Evolutionary conservation across 2,329 filamentous ascomycete species (phyloP), one percentile per base, ranked within the genome.

Genomic region (Talaromyces sp.): DNA sequence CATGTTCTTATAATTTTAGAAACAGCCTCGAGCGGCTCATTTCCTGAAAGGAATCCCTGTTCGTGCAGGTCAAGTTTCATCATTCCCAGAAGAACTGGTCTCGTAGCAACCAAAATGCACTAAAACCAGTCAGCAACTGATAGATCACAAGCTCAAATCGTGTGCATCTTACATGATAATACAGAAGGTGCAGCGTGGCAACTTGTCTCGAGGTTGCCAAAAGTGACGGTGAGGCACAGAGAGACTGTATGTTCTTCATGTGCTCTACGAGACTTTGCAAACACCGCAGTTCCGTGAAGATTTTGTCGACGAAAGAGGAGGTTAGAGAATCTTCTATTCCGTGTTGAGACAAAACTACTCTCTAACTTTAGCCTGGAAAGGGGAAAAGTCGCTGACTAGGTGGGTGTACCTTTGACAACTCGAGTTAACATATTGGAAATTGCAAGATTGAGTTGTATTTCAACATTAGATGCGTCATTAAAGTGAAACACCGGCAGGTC

Each of bases 161-260:
- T 31, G n/a, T 10, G 29, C 35, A 43, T 11, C 59, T 29, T 52
- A 61, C 56, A 24, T 58, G 59, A 52, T 46, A 61, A 41, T 46
- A 61, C 46, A 32, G 21, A 19, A 61, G 59, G 53, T 61, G 46
- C 26, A 61, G 52, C 9, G 59, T 61, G 31, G 56, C 59, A 4
- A 61, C 52, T 48, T 31, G 35, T 48, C 59, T 56, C 43, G 59
- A 61, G 12, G 58, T 58, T 26, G 59, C 24, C 11, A 43, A 21
- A 2, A 54, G n/a, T 14, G 54, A 56, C 17, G 29, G 17, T 3
- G 29, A 35, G 11, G 32, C 27, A 58, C 59, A 61, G 21, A 61
- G 55, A 7, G 50, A 24, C n/a, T 54, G 31, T 19, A 52, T 53
- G 17, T 32, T 54, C 11, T 52, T 61, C 59, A 55, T 53, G 19